These are phyloP conservation scores for Hirsutella thompsonii DNA, from an alignment of 2,329 filamentous ascomycete genomes.

Conservation along the genomic window DNA sequence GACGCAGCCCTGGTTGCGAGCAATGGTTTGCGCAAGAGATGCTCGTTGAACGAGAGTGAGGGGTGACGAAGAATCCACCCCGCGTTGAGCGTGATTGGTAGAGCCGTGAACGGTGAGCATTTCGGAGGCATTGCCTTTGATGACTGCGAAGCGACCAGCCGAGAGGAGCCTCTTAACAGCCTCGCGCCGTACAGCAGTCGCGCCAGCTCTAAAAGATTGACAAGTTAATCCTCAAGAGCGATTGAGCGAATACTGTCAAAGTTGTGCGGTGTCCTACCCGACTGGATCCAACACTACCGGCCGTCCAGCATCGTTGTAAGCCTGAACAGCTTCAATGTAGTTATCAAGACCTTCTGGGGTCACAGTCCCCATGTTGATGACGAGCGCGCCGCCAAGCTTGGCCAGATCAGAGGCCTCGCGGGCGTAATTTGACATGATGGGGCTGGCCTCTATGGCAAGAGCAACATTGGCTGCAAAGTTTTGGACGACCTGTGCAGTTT, in stretches of 20 bases:
- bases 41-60: slow-evolving; percentile 40
- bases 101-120: slow-evolving; percentile 60
- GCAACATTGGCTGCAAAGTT: slow-evolving; percentile 91
- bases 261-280: slow-evolving; percentile 36
- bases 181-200: slow-evolving; percentile 58
- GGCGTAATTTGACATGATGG: slow-evolving; percentile 87
- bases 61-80: slow-evolving; percentile 66
- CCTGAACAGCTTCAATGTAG: slow-evolving; percentile 59
- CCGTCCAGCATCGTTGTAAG: slow-evolving; percentile 66
- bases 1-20: slow-evolving; percentile 55
- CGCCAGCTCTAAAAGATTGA: slow-evolving; percentile 52
- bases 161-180: slow-evolving; percentile 61
- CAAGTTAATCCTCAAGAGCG: no score
- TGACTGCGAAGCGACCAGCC: slow-evolving; percentile 67
- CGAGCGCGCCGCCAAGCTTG: slow-evolving; percentile 60
- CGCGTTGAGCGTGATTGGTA: slow-evolving; percentile 44
- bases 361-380: slow-evolving; percentile 92
- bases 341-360: slow-evolving; percentile 61
- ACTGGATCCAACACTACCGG: slow-evolving; percentile 84
- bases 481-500: slow-evolving; percentile 51
- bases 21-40: slow-evolving; percentile 51
- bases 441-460: slow-evolving; percentile 70
- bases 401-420: slow-evolving; percentile 75
- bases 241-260: no score
- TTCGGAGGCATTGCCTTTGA: slow-evolving; percentile 91